Evolutionary conservation across 192 early-diverging fungal species (phyloP), one percentile per base, ranked within the genome.

Genomic region (Backusella australiensis): DNA sequence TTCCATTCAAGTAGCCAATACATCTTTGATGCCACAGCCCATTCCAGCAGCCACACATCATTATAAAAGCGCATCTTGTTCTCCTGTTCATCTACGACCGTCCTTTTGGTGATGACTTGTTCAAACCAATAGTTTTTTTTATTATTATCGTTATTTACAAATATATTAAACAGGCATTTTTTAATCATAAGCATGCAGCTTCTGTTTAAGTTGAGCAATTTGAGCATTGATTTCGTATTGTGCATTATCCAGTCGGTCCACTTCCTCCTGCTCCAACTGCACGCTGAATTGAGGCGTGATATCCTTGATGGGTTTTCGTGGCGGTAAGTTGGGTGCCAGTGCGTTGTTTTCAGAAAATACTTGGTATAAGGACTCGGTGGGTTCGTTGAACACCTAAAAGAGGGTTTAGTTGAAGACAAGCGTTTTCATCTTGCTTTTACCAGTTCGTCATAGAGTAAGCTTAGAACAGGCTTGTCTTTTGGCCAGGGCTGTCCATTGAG

Each of bases 401-500:
- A 32, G 2, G 32, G 32, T 32, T 39, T 39, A 9, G 38, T 39
- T 39, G 2, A 39, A 12, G 4, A 39, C 38, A 39, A 39, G 38
- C 38, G 9, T 44, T 15, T 44, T 44, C 32, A 32, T 32, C 2
- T 32, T 32, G 32, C 4, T 44, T 14, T 14, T 44, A 44, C 42
- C 42, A 44, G 42, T 17, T 44, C 42, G 59, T 97, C 95, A 75
- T 95, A 96, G 41, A 86, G 77, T 71, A 94, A 93, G 44, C 90
- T 90, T 14, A 89, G 80, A 4, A 97, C 93, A 7, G 91, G 86
- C 69, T 90, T 91, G 41, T 87, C 85, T 36, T 88, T 85, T 34
- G 86, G 88, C 74, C 86, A 84, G 44, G 83, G 81, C 66, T 87
- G 83, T 21, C 86, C 86, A 11, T 76, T 77, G 9, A 83, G 81